Conservation (phyloP, 345 rosid genomes). For the Populus deltoides region DNA sequence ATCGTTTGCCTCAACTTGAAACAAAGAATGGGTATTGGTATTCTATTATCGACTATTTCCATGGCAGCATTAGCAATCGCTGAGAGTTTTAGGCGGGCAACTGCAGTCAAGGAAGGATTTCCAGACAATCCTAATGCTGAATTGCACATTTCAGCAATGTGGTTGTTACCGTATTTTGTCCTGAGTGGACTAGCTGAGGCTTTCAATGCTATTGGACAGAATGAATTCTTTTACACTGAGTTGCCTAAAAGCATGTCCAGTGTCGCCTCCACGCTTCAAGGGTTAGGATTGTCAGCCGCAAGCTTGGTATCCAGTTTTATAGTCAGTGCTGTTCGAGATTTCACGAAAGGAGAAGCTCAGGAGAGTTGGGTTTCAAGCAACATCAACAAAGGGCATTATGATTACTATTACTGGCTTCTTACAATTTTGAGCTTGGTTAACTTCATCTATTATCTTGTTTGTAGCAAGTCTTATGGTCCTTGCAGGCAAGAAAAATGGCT, state of each 20-base stretch:
- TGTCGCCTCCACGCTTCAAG: constrained; percentile 35
- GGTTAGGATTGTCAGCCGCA: too few species aligned
- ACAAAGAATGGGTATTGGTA: too few species aligned
- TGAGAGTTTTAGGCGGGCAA: too few species aligned
- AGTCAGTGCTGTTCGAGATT: too few species aligned
- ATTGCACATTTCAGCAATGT: constrained; percentile 55
- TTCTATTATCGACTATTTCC: too few species aligned
- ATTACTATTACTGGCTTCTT: constrained; percentile 69
- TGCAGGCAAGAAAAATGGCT: constrained; percentile 11
- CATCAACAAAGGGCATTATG: constrained; percentile 63
- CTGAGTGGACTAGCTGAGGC: constrained; percentile 70
- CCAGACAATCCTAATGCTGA: constrained; percentile 8
- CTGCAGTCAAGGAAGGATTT: constrained; percentile 35
- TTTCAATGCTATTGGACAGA: constrained; percentile 61
- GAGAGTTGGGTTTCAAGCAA: constrained; percentile 64
- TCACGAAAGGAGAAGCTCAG: constrained; percentile 42
- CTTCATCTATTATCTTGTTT: constrained; percentile 15
- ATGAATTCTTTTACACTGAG: constrained; percentile 72
- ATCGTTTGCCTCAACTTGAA: too few species aligned
- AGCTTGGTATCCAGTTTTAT: too few species aligned
- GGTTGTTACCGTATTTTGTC: constrained; percentile 63
- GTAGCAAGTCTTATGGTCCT: too few species aligned
- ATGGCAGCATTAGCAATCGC: too few species aligned
- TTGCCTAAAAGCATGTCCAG: constrained; percentile 77
- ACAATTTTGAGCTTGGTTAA: constrained; percentile 38